Base-by-base conservation (phyloP, 768 basidiomycete genomes). In the Rubroboletus pulcherrimus region DNA sequence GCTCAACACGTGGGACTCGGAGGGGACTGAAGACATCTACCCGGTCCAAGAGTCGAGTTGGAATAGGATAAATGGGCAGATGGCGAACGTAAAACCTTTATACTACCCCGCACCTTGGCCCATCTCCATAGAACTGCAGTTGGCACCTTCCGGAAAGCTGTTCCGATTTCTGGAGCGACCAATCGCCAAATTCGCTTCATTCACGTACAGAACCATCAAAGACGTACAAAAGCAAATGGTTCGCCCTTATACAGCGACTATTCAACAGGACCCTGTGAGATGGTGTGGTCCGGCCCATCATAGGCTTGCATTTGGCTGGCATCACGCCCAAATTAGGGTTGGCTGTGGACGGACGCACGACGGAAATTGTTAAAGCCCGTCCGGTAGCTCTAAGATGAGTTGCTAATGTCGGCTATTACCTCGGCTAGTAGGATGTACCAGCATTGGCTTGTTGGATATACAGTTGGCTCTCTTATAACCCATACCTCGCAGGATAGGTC, bases 1-100 rank as follows among this genome's bases (percentile, higher is more conserved):
- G 34, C 54, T 61, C 49, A 67, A 43, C 45, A 52, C 4, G 17
- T 46, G 57, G 8, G 65, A 29, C 10, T 29, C 48, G 15, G 34
- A 61, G 31, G 63, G 48, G 10, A 54, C 38, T 35, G 61, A 44
- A 19, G 66, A 68, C 66, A 68, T 68, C 51, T 49, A 10, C 12
- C 33, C 15, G 11, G 31, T 33, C n/a, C 17, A 41, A 19, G 42
- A n/a, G 48, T 49, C 17, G 45, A 41, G 46, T 17, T 4, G 7
- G 42, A 50, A 14, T 24, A 21, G n/a, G 44, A 47, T 56, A 48
- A 11, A 21, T 6, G 37, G 30, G 29, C 29, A 51, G 34, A 35
- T n/a, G 42, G 30, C 19, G 15, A 53, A 38, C 21, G 9, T 6
- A 19, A 46, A 42, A 17, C 38, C 17, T 66, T 66, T 66, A 64